Evolutionary conservation across 768 basidiomycete genomes (phyloP).

Genomic region (Crucibulum laeve): DNA sequence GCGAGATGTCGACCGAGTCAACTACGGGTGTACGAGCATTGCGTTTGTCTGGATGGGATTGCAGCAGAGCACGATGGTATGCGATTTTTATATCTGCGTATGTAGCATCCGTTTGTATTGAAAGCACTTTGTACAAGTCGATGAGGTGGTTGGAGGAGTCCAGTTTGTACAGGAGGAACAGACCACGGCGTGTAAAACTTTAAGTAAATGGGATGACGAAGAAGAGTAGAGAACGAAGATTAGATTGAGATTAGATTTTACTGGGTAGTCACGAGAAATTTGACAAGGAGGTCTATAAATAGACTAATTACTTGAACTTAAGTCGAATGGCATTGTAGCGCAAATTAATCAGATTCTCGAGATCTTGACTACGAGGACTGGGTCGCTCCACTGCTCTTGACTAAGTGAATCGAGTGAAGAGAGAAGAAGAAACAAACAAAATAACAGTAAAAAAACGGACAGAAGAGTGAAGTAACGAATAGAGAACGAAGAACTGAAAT

Average conservation of each 20-base stretch:
- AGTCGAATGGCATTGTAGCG: no score
- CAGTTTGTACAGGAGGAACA: conserved; percentile 9
- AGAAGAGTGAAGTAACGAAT: no score
- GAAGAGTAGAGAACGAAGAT: not conserved
- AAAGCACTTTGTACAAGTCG: conserved; percentile 62
- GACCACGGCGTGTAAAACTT: not conserved
- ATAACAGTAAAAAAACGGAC: no score
- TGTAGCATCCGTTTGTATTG: conserved; percentile 44
- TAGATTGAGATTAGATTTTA: not conserved
- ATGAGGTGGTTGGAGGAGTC: conserved; percentile 11
- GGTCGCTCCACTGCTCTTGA: no score
- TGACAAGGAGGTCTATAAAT: no score
- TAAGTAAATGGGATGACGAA: not conserved
- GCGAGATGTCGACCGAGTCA: conserved; percentile 40
- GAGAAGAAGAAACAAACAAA: no score
- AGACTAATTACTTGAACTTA: no score
- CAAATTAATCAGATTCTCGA: no score
- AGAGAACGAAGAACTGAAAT: no score
- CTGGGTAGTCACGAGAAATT: no score
- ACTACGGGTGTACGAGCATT: conserved; percentile 1
- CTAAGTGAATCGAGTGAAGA: no score
- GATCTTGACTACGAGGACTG: no score
- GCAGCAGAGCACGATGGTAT: conserved; percentile 64
- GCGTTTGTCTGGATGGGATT: conserved; percentile 52
- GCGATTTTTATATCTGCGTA: conserved; percentile 57